phyloP scores from a whole-genome alignment of 2,329 filamentous ascomycete genomes.

The Cladosporium sp. region DNA sequence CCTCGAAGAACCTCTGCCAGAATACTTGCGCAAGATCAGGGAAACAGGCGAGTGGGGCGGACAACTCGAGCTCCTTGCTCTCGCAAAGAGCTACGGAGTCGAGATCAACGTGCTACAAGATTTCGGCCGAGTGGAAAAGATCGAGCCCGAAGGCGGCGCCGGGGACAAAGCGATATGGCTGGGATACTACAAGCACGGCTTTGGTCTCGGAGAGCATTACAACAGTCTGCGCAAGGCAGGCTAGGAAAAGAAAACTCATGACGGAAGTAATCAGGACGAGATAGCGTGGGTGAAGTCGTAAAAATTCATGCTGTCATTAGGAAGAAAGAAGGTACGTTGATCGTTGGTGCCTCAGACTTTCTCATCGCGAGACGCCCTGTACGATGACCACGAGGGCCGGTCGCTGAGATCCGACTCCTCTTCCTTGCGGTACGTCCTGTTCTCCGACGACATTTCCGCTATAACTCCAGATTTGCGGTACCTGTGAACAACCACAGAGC shows the following conservation, averaged over 20 bases:
- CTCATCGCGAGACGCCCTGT: background rate
- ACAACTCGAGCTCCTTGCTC: slow-evolving; percentile 81
- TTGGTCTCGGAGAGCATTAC: slow-evolving; percentile 94
- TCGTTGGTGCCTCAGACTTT: background rate
- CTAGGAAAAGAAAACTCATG: background rate
- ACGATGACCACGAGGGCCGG: background rate
- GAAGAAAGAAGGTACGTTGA: background rate
- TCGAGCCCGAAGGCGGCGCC: slow-evolving; percentile 55
- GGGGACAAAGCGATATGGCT: slow-evolving; percentile 72
- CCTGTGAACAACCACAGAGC: slow-evolving; percentile 1
- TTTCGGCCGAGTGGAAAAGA: slow-evolving; percentile 75
- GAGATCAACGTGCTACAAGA: slow-evolving; percentile 81
- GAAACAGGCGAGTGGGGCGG: slow-evolving; percentile 96
- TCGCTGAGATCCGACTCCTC: slow-evolving; percentile 10
- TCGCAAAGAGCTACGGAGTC: slow-evolving; percentile 77
- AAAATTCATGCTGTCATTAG: slow-evolving; percentile 3
- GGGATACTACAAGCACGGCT: slow-evolving; percentile 92
- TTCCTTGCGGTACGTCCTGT: slow-evolving; percentile 1
- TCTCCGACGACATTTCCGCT: background rate
- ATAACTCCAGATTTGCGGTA: background rate
- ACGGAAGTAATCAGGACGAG: background rate
- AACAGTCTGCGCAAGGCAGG: slow-evolving; percentile 68
- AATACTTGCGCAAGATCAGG: slow-evolving; percentile 73
- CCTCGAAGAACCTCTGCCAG: slow-evolving; percentile 74
- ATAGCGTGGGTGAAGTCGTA: background rate